Evolutionary conservation across 768 basidiomycete genomes (phyloP).

Genomic region (Butyriboletus loyo): DNA sequence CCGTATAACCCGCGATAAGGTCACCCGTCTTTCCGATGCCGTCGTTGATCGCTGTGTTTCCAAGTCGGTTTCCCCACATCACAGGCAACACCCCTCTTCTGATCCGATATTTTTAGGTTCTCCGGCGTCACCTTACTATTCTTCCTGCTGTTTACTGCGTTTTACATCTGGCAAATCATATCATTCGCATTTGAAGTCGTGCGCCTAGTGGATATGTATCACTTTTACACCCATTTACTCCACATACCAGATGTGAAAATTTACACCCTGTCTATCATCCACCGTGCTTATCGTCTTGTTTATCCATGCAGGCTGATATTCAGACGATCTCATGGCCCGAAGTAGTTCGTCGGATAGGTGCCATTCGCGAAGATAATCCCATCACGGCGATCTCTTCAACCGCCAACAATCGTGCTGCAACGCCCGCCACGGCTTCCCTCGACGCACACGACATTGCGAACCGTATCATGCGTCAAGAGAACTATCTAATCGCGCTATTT

Average conservation of each 20-base stretch:
- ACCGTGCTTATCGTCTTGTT: conserved; percentile 11
- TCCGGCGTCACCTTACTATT: conserved; percentile 83
- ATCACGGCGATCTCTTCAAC: conserved; percentile 81
- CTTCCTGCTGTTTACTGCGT: conserved; percentile 79
- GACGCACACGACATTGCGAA: conserved; percentile 99
- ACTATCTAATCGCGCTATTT: conserved; percentile 96
- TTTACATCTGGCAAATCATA: conserved; percentile 87
- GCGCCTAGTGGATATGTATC: conserved; percentile 90
- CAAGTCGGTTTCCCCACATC: conserved; percentile 48
- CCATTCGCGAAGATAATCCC: conserved; percentile 91
- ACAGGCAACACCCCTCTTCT: conserved; percentile 5
- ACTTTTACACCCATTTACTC: conserved; percentile 92
- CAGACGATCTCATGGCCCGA: conserved; percentile 97
- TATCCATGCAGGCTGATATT: conserved; percentile 81
- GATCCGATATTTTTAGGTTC: conserved; percentile 48
- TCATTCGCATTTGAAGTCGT: conserved; percentile 72
- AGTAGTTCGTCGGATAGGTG: conserved; percentile 84
- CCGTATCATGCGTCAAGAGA: conserved; percentile 96
- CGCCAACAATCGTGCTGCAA: conserved; percentile 45
- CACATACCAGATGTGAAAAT: conserved; percentile 85
- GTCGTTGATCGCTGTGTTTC: conserved; percentile 82
- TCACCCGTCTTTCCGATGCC: conserved; percentile 72
- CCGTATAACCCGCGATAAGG: conserved; percentile 62
- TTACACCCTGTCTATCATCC: neutral
- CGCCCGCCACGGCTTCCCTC: conserved; percentile 77